phyloP scores from a whole-genome alignment of 345 rosid species.

The Populus ilicifolia region DNA sequence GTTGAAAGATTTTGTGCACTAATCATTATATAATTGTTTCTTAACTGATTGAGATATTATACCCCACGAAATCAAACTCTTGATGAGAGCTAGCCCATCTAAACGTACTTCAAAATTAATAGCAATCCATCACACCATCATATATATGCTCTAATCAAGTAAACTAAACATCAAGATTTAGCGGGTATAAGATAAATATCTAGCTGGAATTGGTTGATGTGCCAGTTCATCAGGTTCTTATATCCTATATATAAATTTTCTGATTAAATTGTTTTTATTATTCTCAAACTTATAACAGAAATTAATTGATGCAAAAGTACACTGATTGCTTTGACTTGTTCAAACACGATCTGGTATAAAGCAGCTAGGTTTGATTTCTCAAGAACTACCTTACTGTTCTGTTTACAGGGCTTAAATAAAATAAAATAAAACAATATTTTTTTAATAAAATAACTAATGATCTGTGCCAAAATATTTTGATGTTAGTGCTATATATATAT shows the following conservation, averaged over 20 bases:
- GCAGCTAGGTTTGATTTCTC: constrained; percentile 7
- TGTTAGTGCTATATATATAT: neutral
- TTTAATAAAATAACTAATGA: neutral
- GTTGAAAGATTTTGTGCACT: constrained; percentile 20
- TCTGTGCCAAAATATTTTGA: no score
- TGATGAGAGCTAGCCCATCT: constrained; percentile 25
- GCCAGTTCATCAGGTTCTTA: neutral
- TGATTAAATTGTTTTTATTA: neutral
- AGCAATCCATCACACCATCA: constrained; percentile 28
- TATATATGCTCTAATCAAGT: constrained; percentile 3
- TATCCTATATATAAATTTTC: neutral
- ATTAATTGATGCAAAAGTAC: neutral
- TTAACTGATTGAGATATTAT: constrained; percentile 51
- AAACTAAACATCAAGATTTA: constrained; percentile 18
- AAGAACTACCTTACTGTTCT: neutral
- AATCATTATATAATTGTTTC: constrained; percentile 25
- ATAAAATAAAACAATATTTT: no score
- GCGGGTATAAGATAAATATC: constrained; percentile 28
- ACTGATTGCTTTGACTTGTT: constrained; percentile 5
- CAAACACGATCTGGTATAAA: neutral
- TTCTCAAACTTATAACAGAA: constrained; percentile 3
- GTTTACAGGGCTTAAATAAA: neutral
- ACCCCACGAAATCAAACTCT: constrained; percentile 51
- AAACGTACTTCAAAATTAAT: constrained; percentile 18
- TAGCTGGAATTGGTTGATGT: constrained; percentile 21